Percentiles rank a stretch among this genome's conserved stretches.
These are phyloP conservation scores for Metrosideros polymorpha DNA, from an alignment of 441 rosid species.

Conservation along the genomic window DNA sequence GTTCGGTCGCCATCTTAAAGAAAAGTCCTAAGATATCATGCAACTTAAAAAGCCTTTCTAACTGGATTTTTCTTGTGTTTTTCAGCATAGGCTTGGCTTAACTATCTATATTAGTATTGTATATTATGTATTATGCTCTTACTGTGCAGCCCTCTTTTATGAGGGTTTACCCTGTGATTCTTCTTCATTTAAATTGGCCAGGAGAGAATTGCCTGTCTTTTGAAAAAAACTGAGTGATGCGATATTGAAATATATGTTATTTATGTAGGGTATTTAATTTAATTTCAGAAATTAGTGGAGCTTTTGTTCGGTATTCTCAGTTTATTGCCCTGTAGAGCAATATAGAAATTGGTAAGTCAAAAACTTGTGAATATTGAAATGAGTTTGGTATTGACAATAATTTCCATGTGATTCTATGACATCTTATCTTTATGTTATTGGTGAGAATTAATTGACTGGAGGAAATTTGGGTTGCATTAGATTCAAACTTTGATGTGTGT, in stretches of 20 bases:
- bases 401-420: background rate
- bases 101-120: background rate
- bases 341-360: background rate
- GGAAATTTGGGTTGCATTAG: background rate
- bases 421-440: background rate
- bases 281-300: background rate
- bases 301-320: background rate
- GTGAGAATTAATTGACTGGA: background rate
- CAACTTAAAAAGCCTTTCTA: background rate
- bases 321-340: background rate
- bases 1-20: background rate
- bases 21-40: background rate
- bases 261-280: background rate
- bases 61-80: background rate
- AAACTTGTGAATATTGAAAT: background rate
- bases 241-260: background rate
- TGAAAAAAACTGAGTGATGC: background rate
- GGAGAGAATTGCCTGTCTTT: background rate
- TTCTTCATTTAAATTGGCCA: background rate
- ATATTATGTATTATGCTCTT: background rate
- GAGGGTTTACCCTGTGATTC: background rate
- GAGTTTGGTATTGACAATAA: background rate
- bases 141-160: background rate
- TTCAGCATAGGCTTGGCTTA: background rate
- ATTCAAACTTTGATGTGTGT: background rate